Evolutionary conservation across 352 stramenopile species (phyloP), one percentile per base, ranked within the genome.

Genomic region (Pythium brachiatum): DNA sequence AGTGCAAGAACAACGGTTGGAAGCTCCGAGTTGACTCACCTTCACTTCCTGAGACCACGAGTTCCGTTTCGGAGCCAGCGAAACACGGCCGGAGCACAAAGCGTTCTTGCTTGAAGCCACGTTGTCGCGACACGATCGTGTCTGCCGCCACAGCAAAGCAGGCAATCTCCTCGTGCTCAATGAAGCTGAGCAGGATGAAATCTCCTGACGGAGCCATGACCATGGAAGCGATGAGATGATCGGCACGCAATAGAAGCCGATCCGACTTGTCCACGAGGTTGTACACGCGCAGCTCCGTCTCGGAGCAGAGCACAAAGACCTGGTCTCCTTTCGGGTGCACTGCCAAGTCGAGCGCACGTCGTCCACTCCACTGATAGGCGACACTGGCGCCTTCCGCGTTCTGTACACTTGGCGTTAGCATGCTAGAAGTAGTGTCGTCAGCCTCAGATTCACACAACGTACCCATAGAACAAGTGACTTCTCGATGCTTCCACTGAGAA

Each of bases 391-490:
- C 64, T 20, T 70, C 70, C n/a, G 69, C 64, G 57, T 88, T 88
- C 81, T 7, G 32, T 3, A 16, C 48, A 54, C 26, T 44, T 34
- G 29, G 8, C 25, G 18, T 52, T 8, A 50, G 53, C 32, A 43
- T 7, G 36, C 0, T n/a, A 27, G 21, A 53, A 7, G 4, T 34
- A 32, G 31, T 51, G 58, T 51, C 25, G 15, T 46, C 4, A 34
- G 9, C 3, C 15, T 32, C 11, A 32, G 29, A 32, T n/a, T 16
- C 20, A 6, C 6, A 9, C 2, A 16, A 27, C 75, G n/a, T 75
- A 94, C 84, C 84, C 84, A 92, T 21, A 94, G 44, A 31, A 92
- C 58, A 12, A 94, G 70, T 12, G 80, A 90, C 26, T 90, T 91
- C 38, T 94, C 79, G 0, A 79, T 65, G 41, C 81, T 94, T 1